phyloP scores from a whole-genome alignment of 1,284 basidiomycete species.

The Fistulinella cinereoalba region DNA sequence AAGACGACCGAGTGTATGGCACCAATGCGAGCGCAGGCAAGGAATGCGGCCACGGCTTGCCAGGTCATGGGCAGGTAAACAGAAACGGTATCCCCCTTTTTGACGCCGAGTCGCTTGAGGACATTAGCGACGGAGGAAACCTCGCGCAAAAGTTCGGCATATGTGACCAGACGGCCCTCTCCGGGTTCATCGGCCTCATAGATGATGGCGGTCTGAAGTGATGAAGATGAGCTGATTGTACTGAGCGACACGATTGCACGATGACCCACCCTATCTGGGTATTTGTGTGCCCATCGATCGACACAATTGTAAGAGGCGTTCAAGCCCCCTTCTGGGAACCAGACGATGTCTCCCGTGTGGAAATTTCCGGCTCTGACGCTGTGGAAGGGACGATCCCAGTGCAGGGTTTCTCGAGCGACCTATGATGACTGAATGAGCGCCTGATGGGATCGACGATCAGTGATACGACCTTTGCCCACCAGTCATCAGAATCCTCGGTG shows the following conservation, averaged over 20 bases:
- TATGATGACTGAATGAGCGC: constrained; percentile 29
- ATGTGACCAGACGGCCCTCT: constrained; percentile 76
- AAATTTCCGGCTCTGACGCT: constrained; percentile 87
- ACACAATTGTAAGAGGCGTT: constrained; percentile 98
- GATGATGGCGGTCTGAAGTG: constrained; percentile 81
- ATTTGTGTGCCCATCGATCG: constrained; percentile 90
- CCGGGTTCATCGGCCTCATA: constrained; percentile 97
- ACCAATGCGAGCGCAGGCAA: constrained; percentile 96
- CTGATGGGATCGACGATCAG: constrained; percentile 1
- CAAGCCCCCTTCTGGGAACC: constrained; percentile 91
- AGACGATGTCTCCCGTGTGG: constrained; percentile 84
- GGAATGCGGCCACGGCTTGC: constrained; percentile 94
- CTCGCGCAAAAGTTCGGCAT: constrained; percentile 85
- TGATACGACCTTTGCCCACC: constrained; percentile 79
- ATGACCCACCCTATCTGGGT: constrained; percentile 77
- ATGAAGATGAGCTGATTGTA: neutral
- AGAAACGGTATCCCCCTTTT: constrained; percentile 94
- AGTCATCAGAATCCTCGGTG: constrained; percentile 73
- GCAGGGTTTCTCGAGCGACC: constrained; percentile 77
- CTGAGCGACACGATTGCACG: neutral
- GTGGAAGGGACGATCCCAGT: constrained; percentile 92
- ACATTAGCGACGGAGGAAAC: constrained; percentile 92
- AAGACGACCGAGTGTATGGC: constrained; percentile 99
- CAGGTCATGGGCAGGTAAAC: constrained; percentile 90
- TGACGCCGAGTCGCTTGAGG: constrained; percentile 86